Evolutionary conservation across 768 basidiomycete genomes (phyloP).

Genomic region (Podaxis sp.): DNA sequence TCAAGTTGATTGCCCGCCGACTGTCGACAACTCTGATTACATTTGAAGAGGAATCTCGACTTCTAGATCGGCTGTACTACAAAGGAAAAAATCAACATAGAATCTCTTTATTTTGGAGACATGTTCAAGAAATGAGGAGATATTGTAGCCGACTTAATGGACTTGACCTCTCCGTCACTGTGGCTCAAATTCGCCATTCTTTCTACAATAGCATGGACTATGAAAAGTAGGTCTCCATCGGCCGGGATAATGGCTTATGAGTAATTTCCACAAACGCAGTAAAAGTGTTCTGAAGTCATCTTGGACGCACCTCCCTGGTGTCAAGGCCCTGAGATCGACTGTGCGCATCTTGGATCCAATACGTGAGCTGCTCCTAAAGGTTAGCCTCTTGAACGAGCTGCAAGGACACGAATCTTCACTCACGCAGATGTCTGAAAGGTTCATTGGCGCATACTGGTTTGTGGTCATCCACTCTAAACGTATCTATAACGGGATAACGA

Average conservation of each 20-base stretch:
- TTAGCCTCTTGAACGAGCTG: not conserved
- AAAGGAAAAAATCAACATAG: conserved; percentile 81
- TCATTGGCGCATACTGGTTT: conserved; percentile 52
- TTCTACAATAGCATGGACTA: conserved; percentile 46
- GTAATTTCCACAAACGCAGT: conserved; percentile 28
- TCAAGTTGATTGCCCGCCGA: conserved; percentile 54
- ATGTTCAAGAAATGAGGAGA: conserved; percentile 58
- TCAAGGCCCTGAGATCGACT: conserved; percentile 16
- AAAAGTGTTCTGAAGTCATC: conserved; percentile 52
- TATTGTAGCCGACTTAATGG: conserved; percentile 39
- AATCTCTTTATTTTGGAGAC: conserved; percentile 67
- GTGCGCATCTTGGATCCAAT: conserved; percentile 34
- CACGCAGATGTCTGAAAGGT: conserved; percentile 23
- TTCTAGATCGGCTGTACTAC: conserved; percentile 71
- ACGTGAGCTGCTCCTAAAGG: not conserved
- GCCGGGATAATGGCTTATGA: not conserved
- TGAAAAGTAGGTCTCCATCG: conserved; percentile 32
- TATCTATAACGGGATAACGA: not conserved
- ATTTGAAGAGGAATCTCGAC: conserved; percentile 49
- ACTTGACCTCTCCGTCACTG: conserved; percentile 26
- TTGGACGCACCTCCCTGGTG: conserved; percentile 62
- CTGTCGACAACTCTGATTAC: conserved; percentile 42
- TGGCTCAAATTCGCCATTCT: conserved; percentile 42
- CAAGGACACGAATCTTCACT: not conserved
- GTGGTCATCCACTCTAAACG: conserved; percentile 15